Conservation (phyloP, 2,329 filamentous ascomycete species). For the Fonsecaea pugnacius region DNA sequence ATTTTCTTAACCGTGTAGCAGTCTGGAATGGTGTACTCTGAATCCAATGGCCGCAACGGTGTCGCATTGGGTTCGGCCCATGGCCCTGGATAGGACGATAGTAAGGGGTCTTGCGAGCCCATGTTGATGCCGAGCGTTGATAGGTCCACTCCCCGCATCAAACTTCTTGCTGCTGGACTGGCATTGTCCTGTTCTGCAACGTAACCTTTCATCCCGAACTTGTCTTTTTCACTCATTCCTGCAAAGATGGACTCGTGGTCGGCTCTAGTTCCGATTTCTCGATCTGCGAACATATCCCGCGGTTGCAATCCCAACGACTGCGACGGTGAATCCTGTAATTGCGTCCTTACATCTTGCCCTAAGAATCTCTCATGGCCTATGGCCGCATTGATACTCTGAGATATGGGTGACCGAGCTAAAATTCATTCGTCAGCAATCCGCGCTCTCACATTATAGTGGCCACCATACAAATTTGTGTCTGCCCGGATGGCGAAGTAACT, state of each 20-base stretch:
- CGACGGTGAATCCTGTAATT: slow-evolving; percentile 43
- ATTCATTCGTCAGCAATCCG: slow-evolving; percentile 9
- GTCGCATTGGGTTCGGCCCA: slow-evolving; percentile 63
- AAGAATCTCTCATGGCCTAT: slow-evolving; percentile 45
- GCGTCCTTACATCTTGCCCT: slow-evolving; percentile 37
- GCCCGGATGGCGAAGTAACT: slow-evolving; percentile 36
- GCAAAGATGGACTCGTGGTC: slow-evolving; percentile 44
- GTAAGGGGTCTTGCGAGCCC: slow-evolving; percentile 61
- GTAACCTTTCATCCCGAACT: slow-evolving; percentile 64
- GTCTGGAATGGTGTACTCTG: slow-evolving; percentile 65
- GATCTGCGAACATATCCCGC: slow-evolving; percentile 42
- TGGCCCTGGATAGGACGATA: slow-evolving; percentile 66
- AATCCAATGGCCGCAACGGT: slow-evolving; percentile 59
- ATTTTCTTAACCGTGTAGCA: slow-evolving; percentile 71
- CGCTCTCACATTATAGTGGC: background rate
- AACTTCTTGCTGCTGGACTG: slow-evolving; percentile 57
- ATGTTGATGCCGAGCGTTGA: slow-evolving; percentile 67
- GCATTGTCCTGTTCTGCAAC: slow-evolving; percentile 57
- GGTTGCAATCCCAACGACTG: slow-evolving; percentile 35
- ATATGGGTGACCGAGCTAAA: slow-evolving; percentile 48
- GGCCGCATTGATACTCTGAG: slow-evolving; percentile 49
- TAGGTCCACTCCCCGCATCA: slow-evolving; percentile 67
- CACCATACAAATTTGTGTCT: slow-evolving; percentile 33
- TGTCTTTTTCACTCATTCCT: slow-evolving; percentile 50
- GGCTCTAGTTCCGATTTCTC: slow-evolving; percentile 39